Base-by-base conservation (phyloP, 2,329 filamentous ascomycete genomes). In the Fusarium devonianum region DNA sequence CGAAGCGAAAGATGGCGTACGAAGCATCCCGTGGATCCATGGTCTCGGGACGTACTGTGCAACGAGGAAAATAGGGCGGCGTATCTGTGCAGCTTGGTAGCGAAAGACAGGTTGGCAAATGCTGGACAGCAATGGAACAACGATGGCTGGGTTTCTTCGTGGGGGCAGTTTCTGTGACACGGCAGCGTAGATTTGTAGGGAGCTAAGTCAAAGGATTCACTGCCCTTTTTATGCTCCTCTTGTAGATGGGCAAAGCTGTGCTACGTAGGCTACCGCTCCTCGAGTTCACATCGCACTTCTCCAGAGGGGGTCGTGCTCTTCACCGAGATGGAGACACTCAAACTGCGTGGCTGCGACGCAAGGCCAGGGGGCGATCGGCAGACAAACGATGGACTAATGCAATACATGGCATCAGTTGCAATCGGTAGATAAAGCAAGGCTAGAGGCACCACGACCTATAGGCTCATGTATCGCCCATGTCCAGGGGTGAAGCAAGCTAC, bases 351-450 rank as follows among this genome's bases (percentile, higher is more conserved):
- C n/a, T n/a, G n/a, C n/a, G n/a, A n/a, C n/a, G n/a, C n/a, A n/a
- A n/a, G n/a, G n/a, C n/a, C n/a, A n/a, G n/a, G n/a, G n/a, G n/a
- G n/a, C n/a, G n/a, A n/a, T n/a, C n/a, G 8, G 6, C 10, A 26
- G 8, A 17, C 35, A n/a, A 19, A 26, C 21, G 10, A n/a, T 4
- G 13, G 22, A n/a, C 29, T 25, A 12, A 19, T 13, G 9, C 25
- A 10, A 48, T 52, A 30, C 45, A 59, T 47, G 47, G 50, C 45
- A 52, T 42, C 56, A 53, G 51, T 26, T n/a, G n/a, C n/a, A n/a
- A n/a, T n/a, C n/a, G n/a, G n/a, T n/a, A n/a, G n/a, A n/a, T n/a
- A n/a, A n/a, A n/a, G n/a, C n/a, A n/a, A n/a, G n/a, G 29, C 22
- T 36, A 30, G 41, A 28, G 21, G 14, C 36, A 18, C 40, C 52